phyloP scores from a whole-genome alignment of 345 rosid genomes.

The Eucalyptus tenuipes region DNA sequence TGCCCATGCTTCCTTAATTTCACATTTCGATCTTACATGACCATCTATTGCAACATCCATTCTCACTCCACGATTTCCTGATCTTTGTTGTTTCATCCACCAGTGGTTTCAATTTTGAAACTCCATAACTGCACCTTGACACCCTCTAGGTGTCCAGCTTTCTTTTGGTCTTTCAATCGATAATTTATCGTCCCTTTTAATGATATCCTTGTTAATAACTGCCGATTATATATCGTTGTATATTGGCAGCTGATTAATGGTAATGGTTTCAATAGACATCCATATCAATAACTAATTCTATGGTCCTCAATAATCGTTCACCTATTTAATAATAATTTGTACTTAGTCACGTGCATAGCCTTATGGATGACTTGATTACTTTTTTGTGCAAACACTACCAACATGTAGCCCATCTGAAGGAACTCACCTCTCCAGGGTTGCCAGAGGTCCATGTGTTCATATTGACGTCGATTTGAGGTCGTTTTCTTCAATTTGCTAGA shows the following conservation, averaged over 20 bases:
- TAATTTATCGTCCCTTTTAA: neutral
- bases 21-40: neutral
- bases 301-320: neutral
- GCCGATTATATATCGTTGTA: too few species aligned
- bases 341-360: neutral
- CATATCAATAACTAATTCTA: neutral
- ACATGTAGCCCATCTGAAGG: neutral
- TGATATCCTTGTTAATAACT: neutral
- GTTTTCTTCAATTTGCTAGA: neutral
- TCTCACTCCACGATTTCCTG: neutral
- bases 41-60: neutral
- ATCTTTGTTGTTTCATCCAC: neutral
- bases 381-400: neutral
- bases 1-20: neutral
- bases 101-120: neutral
- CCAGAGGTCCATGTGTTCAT: neutral
- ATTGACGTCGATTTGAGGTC: neutral
- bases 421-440: neutral
- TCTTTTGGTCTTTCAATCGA: neutral
- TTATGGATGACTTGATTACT: neutral
- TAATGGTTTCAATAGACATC: neutral
- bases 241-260: too few species aligned
- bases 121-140: neutral
- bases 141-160: neutral
- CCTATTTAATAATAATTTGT: neutral